A percentile compares a stretch with the other conserved stretches of the same genome.
Evolutionary conservation across 164 flowering plant genomes (phyloP).

Genomic region (Litsea cubeba): DNA sequence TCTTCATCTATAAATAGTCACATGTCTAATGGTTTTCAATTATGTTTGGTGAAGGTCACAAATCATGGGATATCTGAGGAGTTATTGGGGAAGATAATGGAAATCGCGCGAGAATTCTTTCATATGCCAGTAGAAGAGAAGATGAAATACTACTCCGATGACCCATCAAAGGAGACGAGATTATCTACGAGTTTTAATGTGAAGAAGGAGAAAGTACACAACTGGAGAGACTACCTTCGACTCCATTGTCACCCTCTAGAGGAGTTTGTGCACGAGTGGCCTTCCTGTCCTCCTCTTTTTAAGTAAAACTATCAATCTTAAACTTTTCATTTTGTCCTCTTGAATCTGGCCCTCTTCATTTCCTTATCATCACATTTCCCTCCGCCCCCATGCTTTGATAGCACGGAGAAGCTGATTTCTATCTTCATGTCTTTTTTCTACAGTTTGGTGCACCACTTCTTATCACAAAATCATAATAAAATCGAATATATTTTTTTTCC

Average conservation of each 20-base stretch:
- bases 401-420: neutral
- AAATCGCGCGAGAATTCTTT: constrained; percentile 49
- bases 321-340: too few species aligned
- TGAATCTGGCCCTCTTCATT: neutral
- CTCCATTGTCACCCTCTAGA: constrained; percentile 74
- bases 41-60: constrained; percentile 35
- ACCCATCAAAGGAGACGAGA: constrained; percentile 50
- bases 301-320: constrained; percentile 31
- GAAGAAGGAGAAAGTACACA: constrained; percentile 60
- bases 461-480: too few species aligned
- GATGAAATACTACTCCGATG: constrained; percentile 48
- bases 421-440: neutral
- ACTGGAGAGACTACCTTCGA: constrained; percentile 82
- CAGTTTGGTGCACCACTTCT: too few species aligned
- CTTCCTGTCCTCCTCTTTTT: constrained; percentile 58
- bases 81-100: constrained; percentile 33
- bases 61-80: constrained; percentile 57
- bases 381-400: neutral
- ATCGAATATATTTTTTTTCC: too few species aligned
- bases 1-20: neutral
- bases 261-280: constrained; percentile 60
- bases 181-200: constrained; percentile 73
- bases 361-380: neutral
- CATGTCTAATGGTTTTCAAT: too few species aligned
- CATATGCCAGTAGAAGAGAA: constrained; percentile 66